A percentile compares a stretch with the other conserved stretches of the same genome.
Evolutionary conservation across 225 moss, liverwort and hornwort genomes (phyloP).

Genomic region (Antitrichia curtipendula): DNA sequence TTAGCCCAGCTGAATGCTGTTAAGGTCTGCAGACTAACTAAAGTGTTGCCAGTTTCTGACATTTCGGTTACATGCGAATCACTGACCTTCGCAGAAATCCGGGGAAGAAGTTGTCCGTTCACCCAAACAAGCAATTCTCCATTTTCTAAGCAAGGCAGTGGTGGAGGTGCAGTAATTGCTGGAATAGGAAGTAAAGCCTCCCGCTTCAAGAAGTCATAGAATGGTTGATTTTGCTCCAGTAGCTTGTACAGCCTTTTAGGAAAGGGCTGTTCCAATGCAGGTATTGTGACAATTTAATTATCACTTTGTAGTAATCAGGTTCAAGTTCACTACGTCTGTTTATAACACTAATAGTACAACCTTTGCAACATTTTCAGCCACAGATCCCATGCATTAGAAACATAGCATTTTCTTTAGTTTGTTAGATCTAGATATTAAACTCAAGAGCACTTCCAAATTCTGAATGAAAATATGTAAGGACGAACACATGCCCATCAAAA

Average conservation of each 20-base stretch:
- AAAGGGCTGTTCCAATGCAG: slow-evolving; percentile 60
- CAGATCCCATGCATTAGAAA: background rate
- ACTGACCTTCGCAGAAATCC: slow-evolving; percentile 65
- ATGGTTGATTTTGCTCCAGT: slow-evolving; percentile 75
- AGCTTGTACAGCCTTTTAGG: slow-evolving; percentile 76
- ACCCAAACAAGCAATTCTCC: slow-evolving; percentile 62
- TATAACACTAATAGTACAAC: background rate
- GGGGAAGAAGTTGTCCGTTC: slow-evolving; percentile 51
- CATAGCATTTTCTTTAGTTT: background rate
- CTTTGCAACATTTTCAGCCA: background rate
- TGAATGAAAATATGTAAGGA: background rate
- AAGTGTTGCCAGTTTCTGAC: background rate
- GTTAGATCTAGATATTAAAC: background rate
- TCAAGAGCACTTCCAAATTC: background rate
- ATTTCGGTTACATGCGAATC: background rate
- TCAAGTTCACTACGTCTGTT: background rate
- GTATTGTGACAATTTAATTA: background rate
- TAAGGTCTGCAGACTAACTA: background rate
- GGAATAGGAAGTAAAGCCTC: slow-evolving; percentile 54
- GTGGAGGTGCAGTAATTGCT: slow-evolving; percentile 15
- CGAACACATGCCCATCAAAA: background rate
- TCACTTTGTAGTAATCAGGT: background rate
- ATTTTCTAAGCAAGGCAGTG: slow-evolving; percentile 56
- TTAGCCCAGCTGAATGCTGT: background rate
- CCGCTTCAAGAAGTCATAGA: slow-evolving; percentile 73